Evolutionary conservation across 495 filamentous ascomycete genomes (phyloP).

Genomic region (Aspergillus haitiensis): DNA sequence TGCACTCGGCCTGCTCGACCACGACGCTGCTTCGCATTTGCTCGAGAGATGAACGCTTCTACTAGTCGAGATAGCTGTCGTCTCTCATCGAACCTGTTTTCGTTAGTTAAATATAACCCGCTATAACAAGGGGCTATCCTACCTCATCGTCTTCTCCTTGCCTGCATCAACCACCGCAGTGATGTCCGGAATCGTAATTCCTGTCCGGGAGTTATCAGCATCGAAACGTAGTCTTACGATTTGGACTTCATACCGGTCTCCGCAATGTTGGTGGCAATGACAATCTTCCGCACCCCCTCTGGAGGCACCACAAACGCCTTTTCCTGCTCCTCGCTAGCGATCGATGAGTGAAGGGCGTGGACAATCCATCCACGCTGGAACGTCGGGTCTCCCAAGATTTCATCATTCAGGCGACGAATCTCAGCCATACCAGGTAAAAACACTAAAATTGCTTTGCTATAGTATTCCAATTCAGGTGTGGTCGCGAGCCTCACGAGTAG

Average conservation of each 20-base stretch:
- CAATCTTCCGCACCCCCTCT: conserved; percentile 79
- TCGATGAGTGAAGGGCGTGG: conserved; percentile 86
- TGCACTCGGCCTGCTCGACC: conserved; percentile 96
- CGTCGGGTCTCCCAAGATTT: conserved; percentile 66
- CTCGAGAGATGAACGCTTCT: conserved; percentile 89
- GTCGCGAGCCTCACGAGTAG: conserved; percentile 71
- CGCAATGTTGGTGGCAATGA: conserved; percentile 93
- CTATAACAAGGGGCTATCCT: conserved; percentile 7
- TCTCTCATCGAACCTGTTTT: conserved; percentile 73
- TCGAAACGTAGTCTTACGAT: neutral
- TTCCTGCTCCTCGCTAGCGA: conserved; percentile 96
- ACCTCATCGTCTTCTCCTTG: conserved; percentile 92
- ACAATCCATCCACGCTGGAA: conserved; percentile 75
- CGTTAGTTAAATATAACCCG: conserved; percentile 4
- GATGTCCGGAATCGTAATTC: conserved; percentile 92
- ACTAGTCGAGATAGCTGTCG: conserved; percentile 85
- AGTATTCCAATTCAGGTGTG: conserved; percentile 60
- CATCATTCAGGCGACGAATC: conserved; percentile 82
- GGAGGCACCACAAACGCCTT: conserved; percentile 84
- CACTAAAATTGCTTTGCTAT: conserved; percentile 88
- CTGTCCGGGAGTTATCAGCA: conserved; percentile 4
- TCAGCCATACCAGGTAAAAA: conserved; percentile 94
- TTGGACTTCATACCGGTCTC: conserved; percentile 66
- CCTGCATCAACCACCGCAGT: conserved; percentile 94
- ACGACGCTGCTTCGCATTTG: conserved; percentile 90